Conservation (phyloP, 1,284 basidiomycete genomes). For the Trametes pubescens region DNA sequence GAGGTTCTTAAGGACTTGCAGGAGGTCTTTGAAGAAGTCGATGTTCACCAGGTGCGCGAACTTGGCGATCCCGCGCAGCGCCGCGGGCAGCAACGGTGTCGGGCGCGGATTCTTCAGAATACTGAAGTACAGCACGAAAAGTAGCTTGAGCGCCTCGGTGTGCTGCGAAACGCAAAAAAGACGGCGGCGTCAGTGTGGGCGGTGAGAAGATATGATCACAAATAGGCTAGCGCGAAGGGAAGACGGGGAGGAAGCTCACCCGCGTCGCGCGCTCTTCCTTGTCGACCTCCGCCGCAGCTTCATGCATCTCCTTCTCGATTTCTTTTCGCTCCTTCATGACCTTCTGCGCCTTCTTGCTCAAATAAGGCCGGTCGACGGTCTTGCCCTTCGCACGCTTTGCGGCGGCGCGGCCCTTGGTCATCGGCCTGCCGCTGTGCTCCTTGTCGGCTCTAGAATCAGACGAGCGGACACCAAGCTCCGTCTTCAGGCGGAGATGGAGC, state of each 20-base stretch:
- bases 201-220: conserved; percentile 28
- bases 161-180: conserved; percentile 64
- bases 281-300: conserved; percentile 95
- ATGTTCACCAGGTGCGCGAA: conserved; percentile 98
- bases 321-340: conserved; percentile 84
- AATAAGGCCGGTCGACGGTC: conserved; percentile 68
- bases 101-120: conserved; percentile 91
- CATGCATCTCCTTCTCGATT: conserved; percentile 89
- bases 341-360: conserved; percentile 90
- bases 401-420: conserved; percentile 59
- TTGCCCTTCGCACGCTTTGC: conserved; percentile 63
- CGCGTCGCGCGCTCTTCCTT: conserved; percentile 87
- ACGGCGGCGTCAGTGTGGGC: conserved; percentile 17
- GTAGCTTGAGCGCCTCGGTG: conserved; percentile 97
- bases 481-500: conserved; percentile 87
- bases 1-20: conserved; percentile 86
- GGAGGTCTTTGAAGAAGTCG: conserved; percentile 97
- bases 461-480: conserved; percentile 84
- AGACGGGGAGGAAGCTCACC: conserved; percentile 52
- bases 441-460: conserved; percentile 73
- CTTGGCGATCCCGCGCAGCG: conserved; percentile 91
- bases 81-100: conserved; percentile 86
- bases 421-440: conserved; percentile 47
- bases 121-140: conserved; percentile 98
- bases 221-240: conserved; percentile 17